Conservation (phyloP, 2,329 filamentous ascomycete genomes). For the Curvularia hawaiiensis region DNA sequence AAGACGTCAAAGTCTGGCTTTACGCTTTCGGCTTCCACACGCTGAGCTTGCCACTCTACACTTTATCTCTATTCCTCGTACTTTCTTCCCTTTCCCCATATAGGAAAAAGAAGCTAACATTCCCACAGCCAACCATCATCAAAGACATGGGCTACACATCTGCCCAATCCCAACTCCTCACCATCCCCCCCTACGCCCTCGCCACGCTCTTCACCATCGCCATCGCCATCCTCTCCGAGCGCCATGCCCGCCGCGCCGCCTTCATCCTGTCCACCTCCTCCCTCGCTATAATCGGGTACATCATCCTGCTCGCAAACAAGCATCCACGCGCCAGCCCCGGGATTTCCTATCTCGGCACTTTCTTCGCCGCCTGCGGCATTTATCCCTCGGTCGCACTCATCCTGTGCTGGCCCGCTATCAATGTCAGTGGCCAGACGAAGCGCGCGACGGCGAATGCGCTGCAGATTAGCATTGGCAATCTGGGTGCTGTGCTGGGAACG, state of each 20-base stretch:
- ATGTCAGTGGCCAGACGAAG: conserved; percentile 60
- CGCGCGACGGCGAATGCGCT: conserved; percentile 56
- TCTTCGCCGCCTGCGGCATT: conserved; percentile 47
- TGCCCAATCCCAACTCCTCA: conserved; percentile 52
- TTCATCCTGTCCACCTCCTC: conserved; percentile 44
- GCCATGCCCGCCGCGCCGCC: conserved; percentile 36
- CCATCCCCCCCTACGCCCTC: conserved; percentile 52
- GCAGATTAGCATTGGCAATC: conserved; percentile 58
- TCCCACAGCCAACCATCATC: conserved; percentile 59
- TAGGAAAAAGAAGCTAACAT: too few species aligned
- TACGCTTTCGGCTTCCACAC: conserved; percentile 76
- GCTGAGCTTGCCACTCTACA: conserved; percentile 62
- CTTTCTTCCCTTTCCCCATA: conserved; percentile 18
- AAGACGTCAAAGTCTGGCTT: conserved; percentile 53
- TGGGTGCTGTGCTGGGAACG: conserved; percentile 49
- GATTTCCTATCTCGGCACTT: conserved; percentile 46
- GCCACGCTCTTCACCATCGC: conserved; percentile 46
- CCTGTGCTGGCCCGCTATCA: conserved; percentile 59
- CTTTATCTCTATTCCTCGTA: conserved; percentile 46
- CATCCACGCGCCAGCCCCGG: conserved; percentile 41
- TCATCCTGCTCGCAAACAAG: conserved; percentile 45
- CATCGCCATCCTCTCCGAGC: conserved; percentile 44
- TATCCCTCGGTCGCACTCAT: conserved; percentile 48
- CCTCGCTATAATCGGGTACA: conserved; percentile 46
- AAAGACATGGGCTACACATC: conserved; percentile 51